Conservation (phyloP, 306 rosid genomes). For the Pyrus betulifolia region DNA sequence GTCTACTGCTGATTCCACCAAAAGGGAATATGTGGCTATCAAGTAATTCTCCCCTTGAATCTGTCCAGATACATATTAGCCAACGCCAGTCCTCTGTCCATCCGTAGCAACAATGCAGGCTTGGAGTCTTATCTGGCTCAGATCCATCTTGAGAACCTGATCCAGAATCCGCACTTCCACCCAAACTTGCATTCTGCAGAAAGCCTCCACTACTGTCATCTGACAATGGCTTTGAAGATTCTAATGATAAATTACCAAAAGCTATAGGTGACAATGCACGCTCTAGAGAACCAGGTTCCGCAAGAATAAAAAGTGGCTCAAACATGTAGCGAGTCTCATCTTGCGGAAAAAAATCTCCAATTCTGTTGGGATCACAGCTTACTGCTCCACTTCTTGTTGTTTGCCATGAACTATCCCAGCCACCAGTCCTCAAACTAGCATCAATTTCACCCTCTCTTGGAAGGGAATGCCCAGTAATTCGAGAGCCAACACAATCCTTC, state of each 20-base stretch:
- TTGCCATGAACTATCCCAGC: conserved; percentile 97
- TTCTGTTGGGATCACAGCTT: conserved; percentile 68
- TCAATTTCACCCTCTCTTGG: conserved; percentile 97
- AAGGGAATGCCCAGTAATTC: conserved; percentile 79
- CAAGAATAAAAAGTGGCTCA: conserved; percentile 92
- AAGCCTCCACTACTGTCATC: conserved; percentile 76
- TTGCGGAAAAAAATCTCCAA: conserved; percentile 57
- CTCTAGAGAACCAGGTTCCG: conserved; percentile 91
- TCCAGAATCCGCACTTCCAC: conserved; percentile 61
- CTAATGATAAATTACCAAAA: conserved; percentile 50
- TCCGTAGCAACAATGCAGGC: conserved; percentile 97
- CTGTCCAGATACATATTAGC: conserved; percentile 98
- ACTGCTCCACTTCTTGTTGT: conserved; percentile 65
- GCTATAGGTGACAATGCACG: conserved; percentile 58
- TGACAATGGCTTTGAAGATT: conserved; percentile 61
- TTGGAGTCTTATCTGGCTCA: conserved; percentile 71
- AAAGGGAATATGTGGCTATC: conserved; percentile 89
- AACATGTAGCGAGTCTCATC: conserved; percentile 88
- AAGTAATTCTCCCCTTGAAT: conserved; percentile 91
- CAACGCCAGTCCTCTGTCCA: conserved; percentile 99
- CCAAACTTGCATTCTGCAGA: conserved; percentile 43
- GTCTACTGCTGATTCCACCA: conserved; percentile 99
- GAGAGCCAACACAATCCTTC: conserved; percentile 89
- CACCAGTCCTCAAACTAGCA: conserved; percentile 74
- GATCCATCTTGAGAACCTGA: conserved; percentile 67